Evolutionary conservation across 768 basidiomycete genomes (phyloP), one percentile per base, ranked within the genome.

Genomic region (Jaapia argillacea): DNA sequence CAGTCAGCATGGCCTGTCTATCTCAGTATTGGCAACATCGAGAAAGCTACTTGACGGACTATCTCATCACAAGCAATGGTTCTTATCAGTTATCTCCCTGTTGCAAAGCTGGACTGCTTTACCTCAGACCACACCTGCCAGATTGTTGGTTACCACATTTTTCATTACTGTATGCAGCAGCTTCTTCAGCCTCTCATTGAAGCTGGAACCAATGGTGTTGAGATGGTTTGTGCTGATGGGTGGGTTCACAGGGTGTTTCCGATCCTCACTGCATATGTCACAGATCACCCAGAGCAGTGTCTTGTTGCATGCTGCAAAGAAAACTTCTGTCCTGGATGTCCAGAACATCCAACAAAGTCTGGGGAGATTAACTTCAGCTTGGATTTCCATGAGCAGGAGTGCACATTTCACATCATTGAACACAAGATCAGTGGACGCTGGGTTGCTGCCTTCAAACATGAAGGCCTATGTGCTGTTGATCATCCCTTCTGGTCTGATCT

Each of bases 11-110:
- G n/a, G n/a, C n/a, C n/a, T n/a, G n/a, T n/a, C n/a, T n/a, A n/a
- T n/a, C 44, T 71, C 0, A 66, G 67, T 1, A 54, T 70, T 24
- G 69, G 67, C 0, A 69, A 69, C 43, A 55, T 74, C 4, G 57
- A 61, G 0, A 72, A 71, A 43, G 51, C 60, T 2, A 59, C 69
- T 14, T 51, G 64, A 0, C 50, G 61, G 0, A 54, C 69, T 42
- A 66, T 67, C 1, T 64, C 60, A 1, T 21, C 43, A 5, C 58
- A 57, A 12, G 68, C 63, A 0, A 55, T 49, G 13, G 49, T 69
- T 1, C 51, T 70, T 0, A n/a, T 74, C 0, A 69, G 54, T 0
- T 72, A 72, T 45, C 57, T 72, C 1, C 61, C 68, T 1, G 58
- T 64, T 0, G 49, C 54, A 1, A 62, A 63, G 31, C 48, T 70